Base-by-base conservation (phyloP, 768 basidiomycete species). In the Lenzites betulinus region DNA sequence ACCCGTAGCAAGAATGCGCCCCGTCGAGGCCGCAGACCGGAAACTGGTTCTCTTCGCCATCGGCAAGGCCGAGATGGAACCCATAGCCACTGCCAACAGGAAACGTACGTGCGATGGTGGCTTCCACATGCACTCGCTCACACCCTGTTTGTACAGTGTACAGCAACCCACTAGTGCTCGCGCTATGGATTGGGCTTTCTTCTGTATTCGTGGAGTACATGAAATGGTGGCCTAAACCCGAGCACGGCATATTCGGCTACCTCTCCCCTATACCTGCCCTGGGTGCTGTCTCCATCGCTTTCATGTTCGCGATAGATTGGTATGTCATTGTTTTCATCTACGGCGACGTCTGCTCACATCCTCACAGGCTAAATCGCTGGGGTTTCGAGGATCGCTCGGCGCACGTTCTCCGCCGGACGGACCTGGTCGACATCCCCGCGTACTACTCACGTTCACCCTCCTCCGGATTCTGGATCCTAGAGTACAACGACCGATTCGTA, bases 281-380 rank as follows among this genome's bases (percentile, higher is more conserved):
- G 66, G 90, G 83, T 20, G 76, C 83, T 13, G 74, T 81, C 35
- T 82, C 84, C 1, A 81, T 89, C 33, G 88, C 87, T 0, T 65
- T 91, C 13, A 78, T 93, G 77, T 84, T 84, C 67, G 74, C 76
- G 23, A 75, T 88, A 44, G 91, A 93, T 70, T 92, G 91, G 91
- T 90, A 62, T 51, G 79, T 68, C 13, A 2, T 5, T 11, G 7
- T 1, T 20, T 23, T 18, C 26, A 18, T 62, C 51, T n/a, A 60
- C 28, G n/a, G 8, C 7, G 15, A 8, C n/a, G 8, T 22, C 18
- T 8, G 2, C n/a, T 43, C 42, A 20, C 18, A n/a, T 20, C 1
- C 5, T 8, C 2, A 26, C 38, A 93, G 90, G 90, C 70, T 82
- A 28, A 89, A 93, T 64, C 84, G 91, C 12, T 83, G 84, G 16